Evolutionary conservation across 805 yeast genomes (phyloP), one percentile per base, ranked within the genome.

Genomic region (Ogataea dorogensis): DNA sequence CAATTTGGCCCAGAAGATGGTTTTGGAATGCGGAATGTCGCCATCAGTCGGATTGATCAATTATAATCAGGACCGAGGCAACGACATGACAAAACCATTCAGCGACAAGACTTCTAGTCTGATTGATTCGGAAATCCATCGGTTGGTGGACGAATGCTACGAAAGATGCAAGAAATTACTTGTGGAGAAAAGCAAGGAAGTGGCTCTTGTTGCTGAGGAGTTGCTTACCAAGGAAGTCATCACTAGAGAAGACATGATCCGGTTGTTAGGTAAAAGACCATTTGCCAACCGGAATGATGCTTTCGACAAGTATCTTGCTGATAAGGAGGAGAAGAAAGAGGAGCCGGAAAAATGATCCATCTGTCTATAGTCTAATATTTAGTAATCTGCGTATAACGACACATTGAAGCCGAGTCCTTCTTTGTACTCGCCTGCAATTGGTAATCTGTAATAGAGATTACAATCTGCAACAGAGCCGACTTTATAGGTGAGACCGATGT

Each of bases 1-100:
- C 1, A 78, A 75, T 48, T 82, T 89, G 75, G 96, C 96, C 3
- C 81, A 78, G 49, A 78, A 81, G 14, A 89, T 89, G 97, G 95
- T 89, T 20, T 75, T 87, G 24, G 79, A 77, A 51, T 72, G 86
- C 40, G 96, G 96, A 19, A 86, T 88, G 95, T 81, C 93, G n/a
- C 70, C 75, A 6, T 74, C 77, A 54, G 68, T 89, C 34, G 97
- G 96, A 1, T 44, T 57, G 59, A 68, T 75, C 19, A 70, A 71
- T 40, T 73, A 68, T 47, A 73, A 73, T 36, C 73, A 70, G 49
- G 71, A 71, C 30, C 66, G 68, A 40, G 72, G 70, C 21, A 67
- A 65, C 36, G 71, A 71, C 46, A 67, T 71, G 56, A 73, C 61
- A 46, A 84, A 73, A 64, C 77, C 85, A 24, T 85, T 76, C 63